Evolutionary conservation across 495 filamentous ascomycete genomes (phyloP), one percentile per base, ranked within the genome.

Genomic region (Trichocladium antarcticum): DNA sequence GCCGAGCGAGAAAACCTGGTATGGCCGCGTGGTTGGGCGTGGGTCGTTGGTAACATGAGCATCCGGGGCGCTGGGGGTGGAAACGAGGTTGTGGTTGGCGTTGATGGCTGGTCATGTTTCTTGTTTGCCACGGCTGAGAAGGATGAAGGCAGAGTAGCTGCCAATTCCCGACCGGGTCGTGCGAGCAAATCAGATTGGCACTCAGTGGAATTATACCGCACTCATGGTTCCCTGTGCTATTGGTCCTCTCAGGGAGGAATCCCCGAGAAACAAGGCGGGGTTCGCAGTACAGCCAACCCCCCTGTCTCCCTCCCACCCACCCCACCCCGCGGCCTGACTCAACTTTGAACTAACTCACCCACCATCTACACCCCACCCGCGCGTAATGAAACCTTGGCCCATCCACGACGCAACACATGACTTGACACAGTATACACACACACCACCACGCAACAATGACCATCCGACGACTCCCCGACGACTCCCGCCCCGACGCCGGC

Each of bases 21-120:
- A 48, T 48, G 6, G 31, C 46, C 35, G 39, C 27, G 32, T 11
- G 47, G 39, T 12, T 19, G 21, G 47, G 31, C 34, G 43, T 45
- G 15, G 41, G 41, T 45, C 36, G n/a, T 37, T 12, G 49, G 49
- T 35, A 44, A 37, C 12, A 22, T 38, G 49, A 34, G 36, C 41
- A 39, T 51, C 36, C 24, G 17, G 19, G n/a, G n/a, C 7, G 27
- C 38, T 39, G 43, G 11, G 22, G 14, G 4, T n/a, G 35, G 14
- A 17, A 28, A 12, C 16, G 3, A 31, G 15, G 31, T 5, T 3
- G 31, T 10, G 12, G 31, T 32, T 32, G 31, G 31, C 12, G 12
- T 3, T 32, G 31, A 29, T 29, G 31, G 31, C 31, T 14, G 31
- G 31, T 32, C 31, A 9, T 27, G 31, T 43, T 32, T 42, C 32